These are phyloP conservation scores for Lasiosphaeris hirsuta DNA, from an alignment of 495 filamentous ascomycete genomes.

Conservation along the genomic window DNA sequence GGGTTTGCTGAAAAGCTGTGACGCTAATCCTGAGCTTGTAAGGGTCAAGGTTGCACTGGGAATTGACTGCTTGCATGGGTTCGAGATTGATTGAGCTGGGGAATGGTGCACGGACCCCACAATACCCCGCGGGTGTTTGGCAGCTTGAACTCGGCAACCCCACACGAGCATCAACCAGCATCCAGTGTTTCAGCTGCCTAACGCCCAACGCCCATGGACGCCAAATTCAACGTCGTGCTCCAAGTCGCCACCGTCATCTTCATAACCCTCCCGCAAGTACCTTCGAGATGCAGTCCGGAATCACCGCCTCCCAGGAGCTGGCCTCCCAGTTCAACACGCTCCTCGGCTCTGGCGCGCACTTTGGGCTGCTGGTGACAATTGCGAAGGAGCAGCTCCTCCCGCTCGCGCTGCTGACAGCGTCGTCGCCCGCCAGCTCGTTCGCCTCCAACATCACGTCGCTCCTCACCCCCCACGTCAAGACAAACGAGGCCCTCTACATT, in stretches of 20 bases:
- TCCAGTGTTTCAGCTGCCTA: background rate
- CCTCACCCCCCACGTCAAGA: conserved; percentile 61
- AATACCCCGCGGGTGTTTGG: no score
- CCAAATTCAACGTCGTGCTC: background rate
- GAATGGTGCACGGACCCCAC: no score
- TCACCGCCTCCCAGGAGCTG: conserved; percentile 83
- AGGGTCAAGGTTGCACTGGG: no score
- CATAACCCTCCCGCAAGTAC: background rate
- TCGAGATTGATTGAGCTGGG: no score
- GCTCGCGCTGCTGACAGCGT: conserved; percentile 53
- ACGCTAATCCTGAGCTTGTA: no score
- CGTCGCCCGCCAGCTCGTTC: conserved; percentile 55
- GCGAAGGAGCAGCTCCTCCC: conserved; percentile 69
- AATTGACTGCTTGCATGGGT: no score
- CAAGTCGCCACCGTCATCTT: background rate
- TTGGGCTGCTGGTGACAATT: conserved; percentile 82
- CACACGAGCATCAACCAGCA: background rate
- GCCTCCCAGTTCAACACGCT: conserved; percentile 75
- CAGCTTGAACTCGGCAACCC: no score
- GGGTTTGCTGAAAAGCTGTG: no score
- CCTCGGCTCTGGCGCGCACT: conserved; percentile 58
- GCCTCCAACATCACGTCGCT: conserved; percentile 53
- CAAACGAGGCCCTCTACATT: conserved; percentile 76
- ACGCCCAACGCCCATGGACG: background rate
- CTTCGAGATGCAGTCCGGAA: conserved; percentile 78